phyloP scores from a whole-genome alignment of 2,329 filamentous ascomycete species.

The Claviceps sp. region DNA sequence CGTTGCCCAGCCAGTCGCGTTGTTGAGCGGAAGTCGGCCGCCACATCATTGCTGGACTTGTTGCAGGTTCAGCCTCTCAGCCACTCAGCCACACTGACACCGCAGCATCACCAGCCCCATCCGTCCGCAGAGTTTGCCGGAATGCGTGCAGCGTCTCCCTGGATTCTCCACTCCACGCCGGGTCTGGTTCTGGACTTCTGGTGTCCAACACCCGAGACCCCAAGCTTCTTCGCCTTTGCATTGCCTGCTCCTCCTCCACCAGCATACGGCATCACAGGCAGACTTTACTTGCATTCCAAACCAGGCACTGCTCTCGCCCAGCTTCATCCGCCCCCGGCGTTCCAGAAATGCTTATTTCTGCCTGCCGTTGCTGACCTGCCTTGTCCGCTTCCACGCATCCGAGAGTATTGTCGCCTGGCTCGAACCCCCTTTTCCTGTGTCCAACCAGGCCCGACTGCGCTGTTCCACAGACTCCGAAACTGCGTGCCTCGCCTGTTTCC shows the following conservation, averaged over 20 bases:
- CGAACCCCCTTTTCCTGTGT: neutral
- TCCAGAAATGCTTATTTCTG: slow-evolving; percentile 11
- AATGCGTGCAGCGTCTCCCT: slow-evolving; percentile 1
- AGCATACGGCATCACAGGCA: slow-evolving; percentile 4
- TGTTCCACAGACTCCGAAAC: slow-evolving; percentile 7
- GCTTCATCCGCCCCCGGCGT: neutral
- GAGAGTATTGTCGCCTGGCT: slow-evolving; percentile 5
- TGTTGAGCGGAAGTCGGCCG: too few relatives aligned
- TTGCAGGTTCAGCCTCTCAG: neutral
- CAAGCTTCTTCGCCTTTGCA: slow-evolving; percentile 4
- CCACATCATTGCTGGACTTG: neutral
- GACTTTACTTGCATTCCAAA: slow-evolving; percentile 3
- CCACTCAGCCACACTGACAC: neutral
- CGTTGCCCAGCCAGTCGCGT: too few relatives aligned
- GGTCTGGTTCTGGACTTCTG: neutral
- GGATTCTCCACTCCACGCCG: neutral
- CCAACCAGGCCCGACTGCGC: slow-evolving; percentile 1
- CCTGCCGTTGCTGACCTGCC: slow-evolving; percentile 10
- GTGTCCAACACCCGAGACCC: slow-evolving; percentile 1
- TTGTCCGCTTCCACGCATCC: neutral
- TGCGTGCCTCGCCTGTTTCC: slow-evolving; percentile 4
- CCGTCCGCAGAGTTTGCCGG: slow-evolving; percentile 11
- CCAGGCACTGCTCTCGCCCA: neutral
- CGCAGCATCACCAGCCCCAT: neutral
- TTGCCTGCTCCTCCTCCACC: slow-evolving; percentile 3